Evolutionary conservation across 495 filamentous ascomycete species (phyloP).

Genomic region (Niebla homalea): DNA sequence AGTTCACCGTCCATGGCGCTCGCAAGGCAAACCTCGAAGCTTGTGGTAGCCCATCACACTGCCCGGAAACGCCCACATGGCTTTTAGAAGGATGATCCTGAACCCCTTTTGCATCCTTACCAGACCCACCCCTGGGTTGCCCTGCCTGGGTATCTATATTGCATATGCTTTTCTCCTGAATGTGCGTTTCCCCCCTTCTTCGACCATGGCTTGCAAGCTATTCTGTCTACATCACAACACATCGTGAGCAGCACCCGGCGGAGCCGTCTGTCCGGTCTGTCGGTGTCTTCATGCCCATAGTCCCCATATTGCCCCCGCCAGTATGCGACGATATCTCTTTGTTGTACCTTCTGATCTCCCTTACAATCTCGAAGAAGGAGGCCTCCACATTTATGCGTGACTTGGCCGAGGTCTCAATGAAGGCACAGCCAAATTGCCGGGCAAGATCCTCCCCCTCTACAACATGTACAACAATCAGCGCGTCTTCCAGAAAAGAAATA

Average conservation of each 20-base stretch:
- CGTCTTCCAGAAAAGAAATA: background rate
- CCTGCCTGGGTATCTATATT: conserved; percentile 2
- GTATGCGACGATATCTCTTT: conserved; percentile 86
- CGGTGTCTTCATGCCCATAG: conserved; percentile 51
- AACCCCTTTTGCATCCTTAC: no score
- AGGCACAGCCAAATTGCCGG: conserved; percentile 80
- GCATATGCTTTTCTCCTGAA: background rate
- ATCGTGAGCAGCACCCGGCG: conserved; percentile 68
- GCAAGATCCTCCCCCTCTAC: conserved; percentile 85
- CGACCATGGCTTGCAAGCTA: background rate
- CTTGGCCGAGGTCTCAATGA: conserved; percentile 98
- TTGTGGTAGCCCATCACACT: no score
- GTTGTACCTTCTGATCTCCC: conserved; percentile 95
- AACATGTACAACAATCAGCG: background rate
- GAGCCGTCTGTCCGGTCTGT: conserved; percentile 49
- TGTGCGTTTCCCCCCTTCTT: background rate
- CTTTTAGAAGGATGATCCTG: no score
- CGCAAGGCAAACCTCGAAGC: no score
- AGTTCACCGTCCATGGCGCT: no score
- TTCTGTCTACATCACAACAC: conserved; percentile 72
- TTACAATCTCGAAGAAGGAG: conserved; percentile 94
- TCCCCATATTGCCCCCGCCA: conserved; percentile 49
- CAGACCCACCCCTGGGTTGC: background rate
- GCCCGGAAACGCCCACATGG: no score
- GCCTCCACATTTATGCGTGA: conserved; percentile 96